Percentiles rank a stretch among this genome's conserved stretches.
Conservation (phyloP, 225 moss, liverwort and hornwort species). For the Marchantia polymorpha region DNA sequence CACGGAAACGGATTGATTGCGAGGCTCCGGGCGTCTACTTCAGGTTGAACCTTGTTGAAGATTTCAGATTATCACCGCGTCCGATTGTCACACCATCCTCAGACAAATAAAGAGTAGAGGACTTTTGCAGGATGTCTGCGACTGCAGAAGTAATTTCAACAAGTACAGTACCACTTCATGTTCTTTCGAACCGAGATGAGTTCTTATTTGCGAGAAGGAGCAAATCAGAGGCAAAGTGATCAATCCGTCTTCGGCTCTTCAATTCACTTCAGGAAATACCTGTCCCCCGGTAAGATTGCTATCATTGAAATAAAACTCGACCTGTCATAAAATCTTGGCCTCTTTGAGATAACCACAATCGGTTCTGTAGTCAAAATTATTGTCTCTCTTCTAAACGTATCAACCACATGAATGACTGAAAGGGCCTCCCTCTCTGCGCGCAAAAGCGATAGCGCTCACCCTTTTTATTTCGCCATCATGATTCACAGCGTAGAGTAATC, state of each 20-base stretch:
- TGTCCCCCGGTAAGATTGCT: constrained; percentile 90
- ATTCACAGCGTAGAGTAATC: too few relatives aligned
- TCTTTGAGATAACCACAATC: too few relatives aligned
- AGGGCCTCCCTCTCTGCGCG: too few relatives aligned
- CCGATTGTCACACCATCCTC: constrained; percentile 84
- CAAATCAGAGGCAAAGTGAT: constrained; percentile 70
- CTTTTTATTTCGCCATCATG: too few relatives aligned
- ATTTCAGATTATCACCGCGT: constrained; percentile 58
- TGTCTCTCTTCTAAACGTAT: too few relatives aligned
- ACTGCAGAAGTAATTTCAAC: constrained; percentile 57
- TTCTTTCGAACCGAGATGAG: constrained; percentile 77
- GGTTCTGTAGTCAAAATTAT: too few relatives aligned
- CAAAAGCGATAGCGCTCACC: too few relatives aligned
- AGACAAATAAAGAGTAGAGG: constrained; percentile 65
- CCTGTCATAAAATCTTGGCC: too few relatives aligned
- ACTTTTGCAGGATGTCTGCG: constrained; percentile 62
- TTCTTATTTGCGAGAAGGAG: constrained; percentile 87
- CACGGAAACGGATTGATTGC: constrained; percentile 80
- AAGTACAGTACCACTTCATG: constrained; percentile 56
- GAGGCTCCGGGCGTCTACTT: constrained; percentile 80
- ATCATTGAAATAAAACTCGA: constrained; percentile 98
- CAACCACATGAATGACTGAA: too few relatives aligned
- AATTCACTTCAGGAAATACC: constrained; percentile 70
- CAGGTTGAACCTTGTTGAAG: constrained; percentile 70
- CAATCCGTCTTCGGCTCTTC: constrained; percentile 66